These are phyloP conservation scores for Triticum monococcum DNA, from an alignment of 176 grass and related monocot genomes.

Conservation along the genomic window DNA sequence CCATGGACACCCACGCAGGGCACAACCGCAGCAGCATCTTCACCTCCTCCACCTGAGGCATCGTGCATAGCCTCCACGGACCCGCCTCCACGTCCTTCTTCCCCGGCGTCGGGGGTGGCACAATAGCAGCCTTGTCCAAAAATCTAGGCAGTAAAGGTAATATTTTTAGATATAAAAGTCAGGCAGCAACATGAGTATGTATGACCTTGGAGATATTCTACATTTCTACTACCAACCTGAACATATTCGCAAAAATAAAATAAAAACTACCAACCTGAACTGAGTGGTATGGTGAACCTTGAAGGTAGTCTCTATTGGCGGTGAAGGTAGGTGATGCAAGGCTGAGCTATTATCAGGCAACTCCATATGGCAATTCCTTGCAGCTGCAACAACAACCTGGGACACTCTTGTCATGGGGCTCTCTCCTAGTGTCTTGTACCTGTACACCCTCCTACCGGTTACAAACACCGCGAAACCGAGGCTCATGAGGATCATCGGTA, in stretches of 20 bases:
- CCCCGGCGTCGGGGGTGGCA: not conserved
- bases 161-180: not conserved
- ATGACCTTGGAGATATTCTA: not conserved
- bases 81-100: not conserved
- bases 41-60: conserved; percentile 62
- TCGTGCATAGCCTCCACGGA: conserved; percentile 45
- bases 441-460: conserved; percentile 16
- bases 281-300: not conserved
- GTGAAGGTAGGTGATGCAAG: not conserved
- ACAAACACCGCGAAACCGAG: conserved; percentile 33
- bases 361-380: conserved; percentile 19
- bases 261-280: not conserved
- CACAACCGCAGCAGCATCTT: conserved; percentile 42
- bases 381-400: conserved; percentile 45
- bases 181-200: not conserved
- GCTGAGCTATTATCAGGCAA: conserved; percentile 16
- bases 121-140: conserved; percentile 48
- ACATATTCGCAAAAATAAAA: not conserved
- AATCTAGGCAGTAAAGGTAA: conserved; percentile 15
- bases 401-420: conserved; percentile 40
- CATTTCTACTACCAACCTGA: not conserved
- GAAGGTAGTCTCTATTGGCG: not conserved
- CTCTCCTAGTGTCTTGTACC: conserved; percentile 21
- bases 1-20: conserved; percentile 26
- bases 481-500: conserved; percentile 18